phyloP scores from a whole-genome alignment of 495 filamentous ascomycete species.

The Daldinia decipiens region DNA sequence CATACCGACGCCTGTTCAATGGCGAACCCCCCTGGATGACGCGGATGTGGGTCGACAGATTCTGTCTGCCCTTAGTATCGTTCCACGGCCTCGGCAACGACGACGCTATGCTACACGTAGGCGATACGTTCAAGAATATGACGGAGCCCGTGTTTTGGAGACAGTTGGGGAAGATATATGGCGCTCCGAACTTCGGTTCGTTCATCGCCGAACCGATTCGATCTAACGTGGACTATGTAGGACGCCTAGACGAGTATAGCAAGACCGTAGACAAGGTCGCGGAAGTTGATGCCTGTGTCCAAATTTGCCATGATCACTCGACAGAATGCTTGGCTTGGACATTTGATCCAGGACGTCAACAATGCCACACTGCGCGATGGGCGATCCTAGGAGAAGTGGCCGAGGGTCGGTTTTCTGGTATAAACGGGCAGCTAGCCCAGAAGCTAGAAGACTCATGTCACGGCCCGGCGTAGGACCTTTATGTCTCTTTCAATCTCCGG shows the following conservation, averaged over 20 bases:
- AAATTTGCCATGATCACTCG: constrained; percentile 45
- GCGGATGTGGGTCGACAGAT: constrained; percentile 53
- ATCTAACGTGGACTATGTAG: constrained; percentile 54
- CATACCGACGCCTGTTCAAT: constrained; percentile 57
- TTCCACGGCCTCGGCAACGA: constrained; percentile 54
- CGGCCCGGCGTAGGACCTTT: constrained; percentile 7
- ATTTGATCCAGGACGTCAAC: constrained; percentile 46
- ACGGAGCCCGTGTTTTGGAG: constrained; percentile 53
- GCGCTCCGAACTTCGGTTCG: constrained; percentile 45
- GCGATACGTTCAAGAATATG: constrained; percentile 49
- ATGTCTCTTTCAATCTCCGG: neutral
- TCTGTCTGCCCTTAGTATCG: constrained; percentile 54
- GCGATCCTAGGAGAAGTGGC: constrained; percentile 54
- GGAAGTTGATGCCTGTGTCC: constrained; percentile 46
- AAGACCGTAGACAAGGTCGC: constrained; percentile 46
- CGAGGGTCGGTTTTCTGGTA: constrained; percentile 48
- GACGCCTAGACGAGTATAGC: constrained; percentile 48
- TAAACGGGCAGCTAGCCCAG: constrained; percentile 46
- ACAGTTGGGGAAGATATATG: constrained; percentile 53
- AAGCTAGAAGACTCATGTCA: constrained; percentile 43
- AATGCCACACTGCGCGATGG: constrained; percentile 56
- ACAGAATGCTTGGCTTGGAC: constrained; percentile 57
- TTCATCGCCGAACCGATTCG: constrained; percentile 45
- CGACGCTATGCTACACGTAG: constrained; percentile 50
- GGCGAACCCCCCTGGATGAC: constrained; percentile 56